Percentiles rank a stretch among this genome's conserved stretches.
These are phyloP conservation scores for Herpetospermum pedunculosum DNA, from an alignment of 306 rosid genomes.

Conservation along the genomic window DNA sequence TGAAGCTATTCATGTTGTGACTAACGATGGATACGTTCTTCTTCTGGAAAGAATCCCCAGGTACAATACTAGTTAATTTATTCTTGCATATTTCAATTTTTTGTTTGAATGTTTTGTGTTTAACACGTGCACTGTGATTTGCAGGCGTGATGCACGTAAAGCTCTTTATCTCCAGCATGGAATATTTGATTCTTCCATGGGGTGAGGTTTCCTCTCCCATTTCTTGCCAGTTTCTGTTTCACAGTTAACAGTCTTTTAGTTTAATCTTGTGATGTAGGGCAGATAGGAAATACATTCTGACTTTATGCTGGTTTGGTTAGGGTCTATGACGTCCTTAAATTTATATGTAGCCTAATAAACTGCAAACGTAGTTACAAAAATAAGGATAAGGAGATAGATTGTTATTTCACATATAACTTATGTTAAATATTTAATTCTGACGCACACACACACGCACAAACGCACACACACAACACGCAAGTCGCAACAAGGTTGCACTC, in stretches of 20 bases:
- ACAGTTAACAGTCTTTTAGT: neutral
- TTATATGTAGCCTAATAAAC: neutral
- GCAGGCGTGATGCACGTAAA: constrained; percentile 81
- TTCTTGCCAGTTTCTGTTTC: neutral
- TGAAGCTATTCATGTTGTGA: constrained; percentile 76
- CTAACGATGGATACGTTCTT: constrained; percentile 85
- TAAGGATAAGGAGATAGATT: neutral
- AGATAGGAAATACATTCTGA: neutral
- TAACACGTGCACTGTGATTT: constrained; percentile 22
- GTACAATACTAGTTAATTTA: constrained; percentile 19
- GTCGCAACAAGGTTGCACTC: neutral
- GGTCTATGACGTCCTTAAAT: neutral
- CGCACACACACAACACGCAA: too few species aligned
- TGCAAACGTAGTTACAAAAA: neutral
- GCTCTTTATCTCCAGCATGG: constrained; percentile 94
- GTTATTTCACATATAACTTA: neutral
- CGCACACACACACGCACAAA: neutral
- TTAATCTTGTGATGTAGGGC: neutral
- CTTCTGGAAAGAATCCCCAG: constrained; percentile 92
- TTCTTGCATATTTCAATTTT: neutral
- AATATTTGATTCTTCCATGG: constrained; percentile 84
- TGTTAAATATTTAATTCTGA: neutral
- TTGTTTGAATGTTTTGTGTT: neutral
- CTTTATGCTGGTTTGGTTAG: neutral
- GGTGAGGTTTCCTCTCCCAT: constrained; percentile 41